Evolutionary conservation across 1,139 yeast species (phyloP).

Genomic region (Candida sanyaensis): DNA sequence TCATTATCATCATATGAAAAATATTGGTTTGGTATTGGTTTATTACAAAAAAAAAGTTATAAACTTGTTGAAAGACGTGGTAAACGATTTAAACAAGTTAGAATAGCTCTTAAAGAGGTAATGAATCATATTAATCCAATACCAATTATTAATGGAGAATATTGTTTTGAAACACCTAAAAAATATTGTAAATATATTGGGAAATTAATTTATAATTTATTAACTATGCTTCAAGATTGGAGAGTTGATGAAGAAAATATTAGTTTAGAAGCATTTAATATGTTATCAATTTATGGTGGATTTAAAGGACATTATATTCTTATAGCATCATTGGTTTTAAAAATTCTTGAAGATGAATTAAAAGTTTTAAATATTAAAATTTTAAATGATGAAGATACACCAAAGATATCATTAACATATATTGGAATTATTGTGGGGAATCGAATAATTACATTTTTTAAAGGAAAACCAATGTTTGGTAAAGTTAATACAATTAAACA

Average conservation of each 20-base stretch:
- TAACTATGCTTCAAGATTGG: not conserved
- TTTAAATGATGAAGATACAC: not conserved
- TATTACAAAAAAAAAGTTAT: slow-evolving; percentile 10
- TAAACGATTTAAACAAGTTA: no score
- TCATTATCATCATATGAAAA: slow-evolving; percentile 17
- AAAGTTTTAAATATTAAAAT: not conserved
- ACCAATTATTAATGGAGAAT: not conserved
- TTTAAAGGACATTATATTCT: slow-evolving; percentile 17
- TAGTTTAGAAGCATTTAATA: slow-evolving; percentile 7
- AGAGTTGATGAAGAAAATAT: slow-evolving; percentile 7
- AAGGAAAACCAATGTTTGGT: not conserved
- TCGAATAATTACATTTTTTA: not conserved
- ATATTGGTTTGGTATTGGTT: slow-evolving; percentile 23
- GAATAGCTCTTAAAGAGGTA: not conserved
- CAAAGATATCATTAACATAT: not conserved
- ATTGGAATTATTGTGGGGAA: not conserved
- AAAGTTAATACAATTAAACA: no score
- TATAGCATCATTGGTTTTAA: not conserved
- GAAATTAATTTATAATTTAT: not conserved
- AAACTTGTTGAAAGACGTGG: slow-evolving; percentile 5
- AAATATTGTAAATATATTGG: slow-evolving; percentile 2
- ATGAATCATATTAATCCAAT: not conserved
- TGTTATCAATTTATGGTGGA: not conserved
- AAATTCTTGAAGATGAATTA: not conserved
- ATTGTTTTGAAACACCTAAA: not conserved